A percentile compares a stretch with the other conserved stretches of the same genome.
phyloP scores from a whole-genome alignment of 257 asterid species.

The Mitragyna speciosa region DNA sequence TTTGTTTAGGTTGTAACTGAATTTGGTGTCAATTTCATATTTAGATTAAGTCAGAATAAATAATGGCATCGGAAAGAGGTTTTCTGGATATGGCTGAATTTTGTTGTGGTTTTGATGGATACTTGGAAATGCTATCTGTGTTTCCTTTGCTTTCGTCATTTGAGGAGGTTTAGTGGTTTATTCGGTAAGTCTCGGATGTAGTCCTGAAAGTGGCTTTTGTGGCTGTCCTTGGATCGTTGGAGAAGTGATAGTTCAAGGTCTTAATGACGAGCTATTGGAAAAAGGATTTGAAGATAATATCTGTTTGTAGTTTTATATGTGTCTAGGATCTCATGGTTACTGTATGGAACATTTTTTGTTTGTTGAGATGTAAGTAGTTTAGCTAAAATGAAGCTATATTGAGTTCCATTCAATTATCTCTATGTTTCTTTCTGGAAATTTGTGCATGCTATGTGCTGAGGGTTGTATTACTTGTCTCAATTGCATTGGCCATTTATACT shows the following conservation, averaged over 20 bases:
- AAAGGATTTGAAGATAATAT: not conserved
- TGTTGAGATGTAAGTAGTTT: not conserved
- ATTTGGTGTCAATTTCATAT: not conserved
- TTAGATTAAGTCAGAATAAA: not conserved
- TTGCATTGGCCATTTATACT: slow-evolving; percentile 10
- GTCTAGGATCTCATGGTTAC: not conserved
- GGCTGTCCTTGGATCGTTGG: not conserved
- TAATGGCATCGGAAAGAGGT: not conserved
- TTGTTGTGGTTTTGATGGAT: not conserved
- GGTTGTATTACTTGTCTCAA: not conserved
- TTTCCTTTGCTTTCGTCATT: not conserved
- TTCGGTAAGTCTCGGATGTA: not conserved
- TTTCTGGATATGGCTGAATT: not conserved
- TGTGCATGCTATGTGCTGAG: not conserved
- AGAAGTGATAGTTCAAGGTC: not conserved
- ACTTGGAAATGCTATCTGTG: not conserved
- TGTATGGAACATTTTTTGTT: not conserved
- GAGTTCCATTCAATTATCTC: not conserved
- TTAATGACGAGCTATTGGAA: not conserved
- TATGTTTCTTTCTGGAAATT: not conserved
- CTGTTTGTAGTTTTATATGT: not conserved
- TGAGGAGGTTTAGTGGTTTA: not conserved
- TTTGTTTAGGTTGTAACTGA: no score
- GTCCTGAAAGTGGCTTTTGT: not conserved
- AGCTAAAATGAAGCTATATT: not conserved